Conservation (phyloP, 257 asterid species). For the Rauvolfia tetraphylla region DNA sequence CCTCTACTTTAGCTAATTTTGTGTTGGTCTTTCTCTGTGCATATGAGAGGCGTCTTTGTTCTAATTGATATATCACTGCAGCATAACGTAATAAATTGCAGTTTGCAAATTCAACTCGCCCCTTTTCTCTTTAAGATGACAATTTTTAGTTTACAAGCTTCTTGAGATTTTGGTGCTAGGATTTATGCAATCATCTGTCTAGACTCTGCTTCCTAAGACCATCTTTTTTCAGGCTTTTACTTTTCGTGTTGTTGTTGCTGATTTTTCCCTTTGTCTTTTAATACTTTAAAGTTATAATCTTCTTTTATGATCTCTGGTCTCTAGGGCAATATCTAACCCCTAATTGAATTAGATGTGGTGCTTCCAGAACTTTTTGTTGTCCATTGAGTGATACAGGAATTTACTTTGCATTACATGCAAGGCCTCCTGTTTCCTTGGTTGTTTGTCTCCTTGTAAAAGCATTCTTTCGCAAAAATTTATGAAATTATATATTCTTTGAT, state of each 20-base stretch:
- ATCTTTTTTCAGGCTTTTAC: neutral
- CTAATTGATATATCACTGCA: neutral
- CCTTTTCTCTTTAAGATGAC: no score
- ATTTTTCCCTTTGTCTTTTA: neutral
- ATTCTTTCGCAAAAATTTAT: neutral
- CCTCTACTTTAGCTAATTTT: neutral
- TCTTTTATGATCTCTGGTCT: neutral
- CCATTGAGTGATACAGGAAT: neutral
- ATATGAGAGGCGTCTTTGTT: no score
- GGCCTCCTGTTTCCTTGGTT: neutral
- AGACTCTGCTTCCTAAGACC: neutral
- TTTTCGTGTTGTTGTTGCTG: neutral
- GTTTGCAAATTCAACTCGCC: neutral
- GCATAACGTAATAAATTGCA: neutral
- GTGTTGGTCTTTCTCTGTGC: neutral
- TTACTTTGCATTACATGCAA: neutral
- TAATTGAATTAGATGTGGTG: neutral
- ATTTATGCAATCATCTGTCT: neutral
- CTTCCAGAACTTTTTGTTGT: neutral
- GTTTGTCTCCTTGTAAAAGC: neutral
- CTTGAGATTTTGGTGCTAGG: neutral
- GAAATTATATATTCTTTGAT: neutral
- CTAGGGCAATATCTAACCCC: neutral
- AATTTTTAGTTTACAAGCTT: neutral
- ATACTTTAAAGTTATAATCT: neutral